phyloP scores from a whole-genome alignment of 1,139 yeast genomes.

The Magnusiomyces tetraspermus region DNA sequence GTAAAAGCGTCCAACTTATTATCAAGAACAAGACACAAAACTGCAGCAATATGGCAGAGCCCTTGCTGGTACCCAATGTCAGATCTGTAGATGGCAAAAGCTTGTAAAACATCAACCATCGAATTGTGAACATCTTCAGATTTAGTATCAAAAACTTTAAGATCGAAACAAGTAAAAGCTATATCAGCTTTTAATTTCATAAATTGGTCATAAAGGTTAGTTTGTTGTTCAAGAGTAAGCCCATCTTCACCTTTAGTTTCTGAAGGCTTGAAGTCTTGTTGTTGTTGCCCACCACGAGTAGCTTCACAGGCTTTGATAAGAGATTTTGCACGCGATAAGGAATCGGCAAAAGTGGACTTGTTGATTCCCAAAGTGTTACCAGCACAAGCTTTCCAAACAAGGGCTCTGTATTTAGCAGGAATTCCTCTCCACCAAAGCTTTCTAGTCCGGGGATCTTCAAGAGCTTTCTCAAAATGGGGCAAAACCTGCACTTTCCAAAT shows the following conservation, averaged over 20 bases:
- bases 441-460: conserved; percentile 37
- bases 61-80: conserved; percentile 25
- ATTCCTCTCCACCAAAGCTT: conserved; percentile 65
- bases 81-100: conserved; percentile 28
- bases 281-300: too few relatives aligned
- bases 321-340: conserved; percentile 19
- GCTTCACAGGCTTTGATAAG: too few relatives aligned
- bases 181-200: conserved; percentile 28
- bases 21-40: conserved; percentile 35
- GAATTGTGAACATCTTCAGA: conserved; percentile 33
- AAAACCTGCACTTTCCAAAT: conserved; percentile 44
- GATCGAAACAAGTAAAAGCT: conserved; percentile 37
- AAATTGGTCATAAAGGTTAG: conserved; percentile 17
- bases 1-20: conserved; percentile 38
- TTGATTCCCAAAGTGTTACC: conserved; percentile 33
- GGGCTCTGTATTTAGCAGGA: conserved; percentile 39
- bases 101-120: conserved; percentile 28
- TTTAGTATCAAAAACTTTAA: conserved; percentile 35
- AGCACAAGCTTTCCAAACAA: conserved; percentile 45
- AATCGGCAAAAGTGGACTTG: conserved; percentile 17
- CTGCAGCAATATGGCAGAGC: conserved; percentile 33
- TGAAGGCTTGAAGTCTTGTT: too few relatives aligned
- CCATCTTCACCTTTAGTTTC: too few relatives aligned
- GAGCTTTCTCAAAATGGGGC: conserved; percentile 32
- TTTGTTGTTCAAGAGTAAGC: conserved; percentile 12